phyloP scores from a whole-genome alignment of 495 filamentous ascomycete species.

The Penicillium subrubescens region DNA sequence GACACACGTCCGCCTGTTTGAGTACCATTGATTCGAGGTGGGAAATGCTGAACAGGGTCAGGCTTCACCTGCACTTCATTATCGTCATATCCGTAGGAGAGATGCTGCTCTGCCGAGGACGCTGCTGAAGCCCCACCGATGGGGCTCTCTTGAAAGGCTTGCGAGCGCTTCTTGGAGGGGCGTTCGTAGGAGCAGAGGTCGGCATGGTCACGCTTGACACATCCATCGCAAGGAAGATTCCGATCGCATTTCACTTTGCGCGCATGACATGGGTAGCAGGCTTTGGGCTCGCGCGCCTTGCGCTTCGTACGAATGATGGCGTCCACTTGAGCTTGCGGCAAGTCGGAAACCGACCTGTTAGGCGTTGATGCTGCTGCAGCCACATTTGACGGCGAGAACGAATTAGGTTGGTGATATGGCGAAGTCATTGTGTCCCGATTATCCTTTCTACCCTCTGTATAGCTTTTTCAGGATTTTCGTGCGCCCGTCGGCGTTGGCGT shows the following conservation, averaged over 20 bases:
- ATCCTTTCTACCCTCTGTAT: not conserved
- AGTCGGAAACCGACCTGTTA: slow-evolving; percentile 40
- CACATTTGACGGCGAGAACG: slow-evolving; percentile 42
- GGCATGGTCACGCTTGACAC: slow-evolving; percentile 71
- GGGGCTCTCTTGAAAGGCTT: slow-evolving; percentile 37
- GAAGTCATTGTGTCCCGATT: slow-evolving; percentile 36
- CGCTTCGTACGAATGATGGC: slow-evolving; percentile 54
- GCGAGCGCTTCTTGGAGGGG: slow-evolving; percentile 56
- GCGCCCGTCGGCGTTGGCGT: slow-evolving; percentile 7
- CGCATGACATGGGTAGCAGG: slow-evolving; percentile 74
- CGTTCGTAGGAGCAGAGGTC: slow-evolving; percentile 74
- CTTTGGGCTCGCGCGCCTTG: slow-evolving; percentile 53
- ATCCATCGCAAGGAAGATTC: slow-evolving; percentile 71
- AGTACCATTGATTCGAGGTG: slow-evolving; percentile 23
- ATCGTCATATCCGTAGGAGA: slow-evolving; percentile 29
- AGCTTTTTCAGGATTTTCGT: slow-evolving; percentile 10
- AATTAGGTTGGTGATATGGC: slow-evolving; percentile 37
- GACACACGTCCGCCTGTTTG: slow-evolving; percentile 36
- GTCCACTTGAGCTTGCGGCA: slow-evolving; percentile 50
- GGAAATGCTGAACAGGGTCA: slow-evolving; percentile 21
- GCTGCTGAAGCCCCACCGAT: slow-evolving; percentile 18
- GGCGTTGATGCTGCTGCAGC: slow-evolving; percentile 21
- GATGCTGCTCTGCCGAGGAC: slow-evolving; percentile 20
- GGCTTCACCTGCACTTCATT: slow-evolving; percentile 26
- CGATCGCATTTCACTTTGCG: slow-evolving; percentile 77